These are phyloP conservation scores for Ceratocystis harringtonii DNA, from an alignment of 2,329 filamentous ascomycete genomes.

Conservation along the genomic window DNA sequence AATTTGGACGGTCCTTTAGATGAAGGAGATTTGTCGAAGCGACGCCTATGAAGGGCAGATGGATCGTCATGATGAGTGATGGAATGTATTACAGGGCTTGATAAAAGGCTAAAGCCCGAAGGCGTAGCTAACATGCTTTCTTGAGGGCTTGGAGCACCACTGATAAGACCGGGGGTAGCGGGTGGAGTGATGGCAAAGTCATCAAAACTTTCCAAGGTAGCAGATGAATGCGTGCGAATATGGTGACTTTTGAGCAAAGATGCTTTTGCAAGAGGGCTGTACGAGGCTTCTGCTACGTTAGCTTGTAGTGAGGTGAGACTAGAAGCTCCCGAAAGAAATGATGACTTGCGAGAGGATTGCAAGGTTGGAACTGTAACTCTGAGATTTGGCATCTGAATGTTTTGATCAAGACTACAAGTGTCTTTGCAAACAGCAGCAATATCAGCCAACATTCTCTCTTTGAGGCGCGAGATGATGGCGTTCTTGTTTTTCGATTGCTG, in stretches of 20 bases:
- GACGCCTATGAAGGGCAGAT: neutral
- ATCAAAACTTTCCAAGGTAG: constrained; percentile 13
- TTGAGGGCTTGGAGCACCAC: constrained; percentile 18
- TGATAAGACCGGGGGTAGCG: constrained; percentile 20
- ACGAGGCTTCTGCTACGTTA: neutral
- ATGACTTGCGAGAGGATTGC: neutral
- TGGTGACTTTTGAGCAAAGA: constrained; percentile 6
- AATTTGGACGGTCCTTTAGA: neutral
- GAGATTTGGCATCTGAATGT: constrained; percentile 22
- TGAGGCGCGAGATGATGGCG: constrained; percentile 28
- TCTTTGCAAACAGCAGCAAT: constrained; percentile 37
- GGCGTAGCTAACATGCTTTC: constrained; percentile 20
- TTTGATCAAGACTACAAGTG: constrained; percentile 30
- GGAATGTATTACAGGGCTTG: constrained; percentile 3
- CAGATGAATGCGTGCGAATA: constrained; percentile 10
- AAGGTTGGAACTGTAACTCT: constrained; percentile 17
- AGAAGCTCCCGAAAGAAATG: constrained; percentile 6
- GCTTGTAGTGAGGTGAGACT: constrained; percentile 8
- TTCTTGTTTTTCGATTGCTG: constrained; percentile 20
- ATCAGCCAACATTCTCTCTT: constrained; percentile 32
- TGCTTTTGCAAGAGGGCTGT: constrained; percentile 1
- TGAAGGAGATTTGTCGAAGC: neutral
- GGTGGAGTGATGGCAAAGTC: constrained; percentile 18
- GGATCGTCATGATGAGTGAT: constrained; percentile 3
- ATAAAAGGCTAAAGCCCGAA: constrained; percentile 13